Evolutionary conservation across 768 basidiomycete species (phyloP).

Genomic region (Mycena rebaudengoi): DNA sequence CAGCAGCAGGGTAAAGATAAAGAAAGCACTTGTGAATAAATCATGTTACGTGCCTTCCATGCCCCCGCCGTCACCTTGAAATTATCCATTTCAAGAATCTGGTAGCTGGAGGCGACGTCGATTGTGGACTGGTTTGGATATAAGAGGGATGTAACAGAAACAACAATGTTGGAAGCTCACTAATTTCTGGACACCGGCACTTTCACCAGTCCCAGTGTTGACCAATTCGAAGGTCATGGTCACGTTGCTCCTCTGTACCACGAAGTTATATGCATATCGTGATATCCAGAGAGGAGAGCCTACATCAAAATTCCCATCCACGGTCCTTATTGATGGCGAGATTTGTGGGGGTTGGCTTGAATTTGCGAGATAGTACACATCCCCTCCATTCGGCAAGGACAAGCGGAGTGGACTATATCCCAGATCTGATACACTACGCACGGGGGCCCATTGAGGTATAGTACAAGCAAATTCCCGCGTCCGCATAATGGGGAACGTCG

Average conservation of each 20-base stretch:
- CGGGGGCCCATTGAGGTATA: background rate
- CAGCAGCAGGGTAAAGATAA: background rate
- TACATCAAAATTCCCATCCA: too few relatives aligned
- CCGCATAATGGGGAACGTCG: background rate
- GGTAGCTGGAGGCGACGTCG: background rate
- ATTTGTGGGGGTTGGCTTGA: too few relatives aligned
- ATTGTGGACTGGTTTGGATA: too few relatives aligned
- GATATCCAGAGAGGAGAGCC: too few relatives aligned
- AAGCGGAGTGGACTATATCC: background rate
- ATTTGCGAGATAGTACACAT: background rate
- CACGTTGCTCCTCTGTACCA: too few relatives aligned
- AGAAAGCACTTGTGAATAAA: too few relatives aligned
- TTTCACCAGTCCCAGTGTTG: background rate
- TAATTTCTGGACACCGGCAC: background rate
- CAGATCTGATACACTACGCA: background rate
- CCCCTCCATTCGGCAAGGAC: background rate
- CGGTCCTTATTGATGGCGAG: too few relatives aligned
- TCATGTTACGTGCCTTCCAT: background rate
- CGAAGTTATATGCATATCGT: too few relatives aligned
- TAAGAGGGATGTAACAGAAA: too few relatives aligned
- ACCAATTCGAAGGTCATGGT: constrained; percentile 9
- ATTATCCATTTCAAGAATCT: background rate
- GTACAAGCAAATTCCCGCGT: background rate
- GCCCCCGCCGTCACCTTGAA: constrained; percentile 1
- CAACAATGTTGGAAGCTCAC: constrained; percentile 6